Percentiles rank a stretch among this genome's conserved stretches.
These are phyloP conservation scores for Uromyces viciae-fabae DNA, from an alignment of 1,284 basidiomycete species.

Conservation along the genomic window DNA sequence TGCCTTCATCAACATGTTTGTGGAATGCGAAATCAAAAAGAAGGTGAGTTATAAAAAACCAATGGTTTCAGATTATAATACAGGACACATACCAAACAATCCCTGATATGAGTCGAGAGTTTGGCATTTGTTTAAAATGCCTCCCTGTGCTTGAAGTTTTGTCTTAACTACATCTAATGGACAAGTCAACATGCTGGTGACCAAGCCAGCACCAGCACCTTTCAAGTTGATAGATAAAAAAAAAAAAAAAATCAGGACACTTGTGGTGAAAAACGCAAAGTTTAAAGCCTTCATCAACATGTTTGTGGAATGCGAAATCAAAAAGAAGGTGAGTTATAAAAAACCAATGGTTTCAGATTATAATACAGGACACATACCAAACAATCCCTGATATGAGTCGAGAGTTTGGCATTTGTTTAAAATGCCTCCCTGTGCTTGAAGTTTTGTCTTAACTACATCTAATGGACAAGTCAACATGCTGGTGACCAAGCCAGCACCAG, in stretches of 20 bases:
- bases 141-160: slow-evolving; percentile 79
- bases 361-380: slow-evolving; percentile 43
- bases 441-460: slow-evolving; percentile 93
- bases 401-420: neutral
- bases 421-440: slow-evolving; percentile 72
- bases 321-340: neutral
- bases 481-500: slow-evolving; percentile 73
- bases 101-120: slow-evolving; percentile 26
- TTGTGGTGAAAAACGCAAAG: no score
- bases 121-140: slow-evolving; percentile 44
- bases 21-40: neutral
- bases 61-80: slow-evolving; percentile 20
- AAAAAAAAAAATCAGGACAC: neutral
- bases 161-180: slow-evolving; percentile 98
- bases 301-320: neutral
- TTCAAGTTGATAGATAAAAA: no score
- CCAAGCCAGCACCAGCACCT: slow-evolving; percentile 68
- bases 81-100: slow-evolving; percentile 48
- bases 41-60: neutral
- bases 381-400: slow-evolving; percentile 47
- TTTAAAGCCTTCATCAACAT: slow-evolving; percentile 59
- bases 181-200: slow-evolving; percentile 89
- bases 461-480: slow-evolving; percentile 93
- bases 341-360: neutral
- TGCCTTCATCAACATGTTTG: slow-evolving; percentile 59